Base-by-base conservation (phyloP, 331 rosid genomes). In the Phaseolus coccineus region DNA sequence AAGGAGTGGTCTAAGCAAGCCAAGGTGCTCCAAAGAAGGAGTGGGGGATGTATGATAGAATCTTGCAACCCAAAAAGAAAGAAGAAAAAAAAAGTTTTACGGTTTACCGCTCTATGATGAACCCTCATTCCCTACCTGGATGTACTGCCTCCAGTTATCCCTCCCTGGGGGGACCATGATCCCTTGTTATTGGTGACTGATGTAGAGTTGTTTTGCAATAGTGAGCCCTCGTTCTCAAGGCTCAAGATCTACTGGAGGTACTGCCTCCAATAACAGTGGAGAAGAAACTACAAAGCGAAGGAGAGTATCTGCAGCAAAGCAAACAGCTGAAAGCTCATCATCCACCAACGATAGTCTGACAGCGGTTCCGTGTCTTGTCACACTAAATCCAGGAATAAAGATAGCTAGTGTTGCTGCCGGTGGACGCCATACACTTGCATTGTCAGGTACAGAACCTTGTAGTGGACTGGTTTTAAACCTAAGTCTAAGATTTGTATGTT, bases 321-420 rank as follows among this genome's bases (percentile, higher is more conserved):
- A 87, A 85, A 81, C 83, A 16, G 90, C 88, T 78, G 94, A 91
- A 79, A 85, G 88, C 78, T 91, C 92, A 2, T 87, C 91, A 24
- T 80, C 92, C 31, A 84, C 85, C 55, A 91, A 90, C 53, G 94
- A 91, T 85, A 62, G 79, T 80, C 90, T 84, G n/a, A 84, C 92
- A 0, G 92, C 97, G 24, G 80, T 88, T 69, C 92, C 97, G 14
- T 90, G 90, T 77, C 91, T 91, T 64, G 94, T 91, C 44, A 74
- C 93, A 55, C 81, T 91, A 70, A 88, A 81, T 68, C 89, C 92
- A 1, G 97, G 97, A 40, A 80, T 90, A 53, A 85, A 90, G 82
- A 87, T 91, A 78, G 57, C 90, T 35, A 59, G 75, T 55, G 97
- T 90, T 76, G 90, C 97, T 37, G 92, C 94, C 25, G 94, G 97